These are phyloP conservation scores for Castanea crenata DNA, from an alignment of 306 rosid species.

Conservation along the genomic window DNA sequence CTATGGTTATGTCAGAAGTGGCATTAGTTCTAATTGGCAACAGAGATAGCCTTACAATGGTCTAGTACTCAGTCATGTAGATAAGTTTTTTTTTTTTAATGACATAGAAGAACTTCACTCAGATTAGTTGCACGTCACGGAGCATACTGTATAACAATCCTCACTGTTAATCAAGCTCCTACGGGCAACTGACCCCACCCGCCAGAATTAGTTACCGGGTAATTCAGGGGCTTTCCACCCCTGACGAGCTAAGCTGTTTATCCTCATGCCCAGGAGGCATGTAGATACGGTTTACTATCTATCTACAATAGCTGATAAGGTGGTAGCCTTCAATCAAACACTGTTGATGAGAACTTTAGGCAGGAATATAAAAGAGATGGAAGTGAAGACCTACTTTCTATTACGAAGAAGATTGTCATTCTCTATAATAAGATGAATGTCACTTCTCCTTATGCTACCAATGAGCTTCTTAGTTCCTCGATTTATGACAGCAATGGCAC, in stretches of 20 bases:
- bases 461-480: constrained; percentile 43
- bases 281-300: neutral
- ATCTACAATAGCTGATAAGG: neutral
- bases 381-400: constrained; percentile 36
- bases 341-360: neutral
- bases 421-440: constrained; percentile 44
- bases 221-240: too few species aligned
- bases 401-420: constrained; percentile 37
- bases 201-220: too few species aligned
- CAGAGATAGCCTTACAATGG: neutral
- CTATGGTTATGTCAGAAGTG: constrained; percentile 28
- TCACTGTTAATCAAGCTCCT: too few species aligned
- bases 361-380: neutral
- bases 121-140: fast-evolving
- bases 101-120: too few species aligned
- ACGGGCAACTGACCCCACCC: too few species aligned
- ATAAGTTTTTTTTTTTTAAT: too few species aligned
- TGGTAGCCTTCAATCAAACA: neutral
- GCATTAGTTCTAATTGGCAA: neutral
- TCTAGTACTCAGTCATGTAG: neutral
- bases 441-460: constrained; percentile 52
- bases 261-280: too few species aligned
- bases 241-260: too few species aligned
- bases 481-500: constrained; percentile 48
- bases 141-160: too few species aligned